These are phyloP conservation scores for Styphnolobium japonicum DNA, from an alignment of 306 rosid genomes.

Conservation along the genomic window DNA sequence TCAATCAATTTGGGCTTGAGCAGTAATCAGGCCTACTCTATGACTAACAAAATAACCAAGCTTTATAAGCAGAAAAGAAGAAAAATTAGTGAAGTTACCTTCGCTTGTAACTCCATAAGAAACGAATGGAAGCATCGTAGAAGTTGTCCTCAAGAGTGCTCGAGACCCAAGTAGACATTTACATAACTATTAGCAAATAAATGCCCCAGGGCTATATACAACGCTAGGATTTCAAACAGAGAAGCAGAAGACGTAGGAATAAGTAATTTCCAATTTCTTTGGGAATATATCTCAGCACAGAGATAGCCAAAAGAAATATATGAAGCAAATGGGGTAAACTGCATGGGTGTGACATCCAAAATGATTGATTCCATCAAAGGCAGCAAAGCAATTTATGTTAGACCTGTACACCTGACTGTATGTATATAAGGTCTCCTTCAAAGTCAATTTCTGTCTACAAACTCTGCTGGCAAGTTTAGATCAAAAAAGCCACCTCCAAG, in stretches of 20 bases:
- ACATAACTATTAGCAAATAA: conserved; percentile 41
- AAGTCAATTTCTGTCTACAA: conserved; percentile 73
- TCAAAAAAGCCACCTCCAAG: conserved; percentile 72
- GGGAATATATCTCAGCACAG: conserved; percentile 24
- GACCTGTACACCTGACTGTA: conserved; percentile 74
- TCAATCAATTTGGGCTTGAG: too few species aligned
- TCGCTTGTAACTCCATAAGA: conserved; percentile 33
- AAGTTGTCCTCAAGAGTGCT: conserved; percentile 28
- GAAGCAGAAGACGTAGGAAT: conserved; percentile 9
- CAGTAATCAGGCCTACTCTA: too few species aligned
- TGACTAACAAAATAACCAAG: too few species aligned
- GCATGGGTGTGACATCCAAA: conserved; percentile 32
- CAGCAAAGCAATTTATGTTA: conserved; percentile 51
- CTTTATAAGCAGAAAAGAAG: not conserved
- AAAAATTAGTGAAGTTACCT: conserved; percentile 25
- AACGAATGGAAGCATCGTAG: conserved; percentile 35
- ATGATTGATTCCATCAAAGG: conserved; percentile 38
- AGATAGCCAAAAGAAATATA: conserved; percentile 21
- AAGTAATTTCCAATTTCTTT: conserved; percentile 21
- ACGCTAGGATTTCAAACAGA: conserved; percentile 22
- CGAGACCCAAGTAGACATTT: conserved; percentile 36
- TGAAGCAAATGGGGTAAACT: conserved; percentile 13
- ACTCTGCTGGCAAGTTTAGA: conserved; percentile 91
- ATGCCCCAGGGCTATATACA: conserved; percentile 54
- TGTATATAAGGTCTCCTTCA: conserved; percentile 40